Conservation (phyloP, 129 eudicot genomes). For the Escallonia rubra region DNA sequence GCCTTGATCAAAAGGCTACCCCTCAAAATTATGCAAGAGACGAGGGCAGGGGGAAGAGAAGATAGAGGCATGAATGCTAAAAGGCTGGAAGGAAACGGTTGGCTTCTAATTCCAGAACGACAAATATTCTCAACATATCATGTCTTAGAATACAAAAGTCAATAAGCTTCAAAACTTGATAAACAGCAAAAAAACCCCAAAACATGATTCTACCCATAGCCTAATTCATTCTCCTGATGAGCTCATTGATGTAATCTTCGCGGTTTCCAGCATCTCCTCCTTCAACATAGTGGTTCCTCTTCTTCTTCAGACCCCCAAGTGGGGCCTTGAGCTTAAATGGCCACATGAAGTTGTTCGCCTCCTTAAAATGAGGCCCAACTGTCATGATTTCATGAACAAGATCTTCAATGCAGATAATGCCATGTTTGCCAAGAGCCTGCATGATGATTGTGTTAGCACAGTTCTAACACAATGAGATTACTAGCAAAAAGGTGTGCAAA, state of each 20-base stretch:
- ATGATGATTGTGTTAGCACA: not conserved
- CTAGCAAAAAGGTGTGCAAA: not conserved
- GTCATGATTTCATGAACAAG: constrained; percentile 74
- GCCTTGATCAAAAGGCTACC: no score
- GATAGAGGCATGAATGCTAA: no score
- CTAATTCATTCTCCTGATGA: constrained; percentile 79
- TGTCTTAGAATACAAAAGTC: no score
- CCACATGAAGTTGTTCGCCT: constrained; percentile 82
- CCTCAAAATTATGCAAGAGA: no score
- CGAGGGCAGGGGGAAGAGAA: no score
- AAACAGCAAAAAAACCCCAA: no score
- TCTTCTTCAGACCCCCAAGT: constrained; percentile 70
- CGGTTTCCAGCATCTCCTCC: constrained; percentile 92
- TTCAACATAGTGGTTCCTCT: constrained; percentile 80
- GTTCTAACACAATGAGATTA: no score
- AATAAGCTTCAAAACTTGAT: no score
- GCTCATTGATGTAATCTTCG: constrained; percentile 70
- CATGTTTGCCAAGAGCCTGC: constrained; percentile 69
- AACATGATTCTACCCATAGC: not conserved
- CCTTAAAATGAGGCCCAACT: constrained; percentile 80
- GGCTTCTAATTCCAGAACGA: no score
- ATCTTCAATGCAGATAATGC: constrained; percentile 65
- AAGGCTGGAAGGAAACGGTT: no score
- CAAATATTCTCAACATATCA: no score
- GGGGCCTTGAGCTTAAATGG: constrained; percentile 76